Evolutionary conservation across 2,329 filamentous ascomycete genomes (phyloP).

Genomic region (Orbilia quercus): DNA sequence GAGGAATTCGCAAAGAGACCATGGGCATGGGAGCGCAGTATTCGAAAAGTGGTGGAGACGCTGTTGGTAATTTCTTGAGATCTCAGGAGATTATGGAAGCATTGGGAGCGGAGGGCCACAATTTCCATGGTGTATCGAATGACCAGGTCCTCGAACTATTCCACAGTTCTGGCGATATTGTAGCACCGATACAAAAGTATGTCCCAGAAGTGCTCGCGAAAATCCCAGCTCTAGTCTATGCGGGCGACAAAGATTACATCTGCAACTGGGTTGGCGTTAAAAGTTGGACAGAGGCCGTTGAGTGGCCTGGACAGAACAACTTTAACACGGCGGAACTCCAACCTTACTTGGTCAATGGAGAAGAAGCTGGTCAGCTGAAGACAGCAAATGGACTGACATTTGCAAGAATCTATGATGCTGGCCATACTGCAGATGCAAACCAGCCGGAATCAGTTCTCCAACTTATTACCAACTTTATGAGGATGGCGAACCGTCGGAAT

Average conservation of each 20-base stretch:
- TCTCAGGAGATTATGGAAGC: conserved; percentile 6
- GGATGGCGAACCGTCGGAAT: conserved; percentile 63
- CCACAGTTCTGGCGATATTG: conserved; percentile 95
- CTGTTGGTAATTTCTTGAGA: neutral
- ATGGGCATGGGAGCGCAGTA: neutral
- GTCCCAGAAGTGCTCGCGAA: conserved; percentile 86
- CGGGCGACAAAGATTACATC: conserved; percentile 87
- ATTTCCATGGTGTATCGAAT: conserved; percentile 73
- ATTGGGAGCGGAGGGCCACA: conserved; percentile 85
- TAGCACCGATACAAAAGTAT: conserved; percentile 94
- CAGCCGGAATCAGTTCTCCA: conserved; percentile 89
- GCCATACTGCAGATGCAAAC: conserved; percentile 98
- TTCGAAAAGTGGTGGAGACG: neutral
- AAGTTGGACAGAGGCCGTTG: conserved; percentile 90
- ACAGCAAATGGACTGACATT: conserved; percentile 92
- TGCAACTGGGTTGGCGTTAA: conserved; percentile 97
- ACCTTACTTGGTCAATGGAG: conserved; percentile 72
- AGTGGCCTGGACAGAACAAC: conserved; percentile 86
- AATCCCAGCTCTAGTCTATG: conserved; percentile 95
- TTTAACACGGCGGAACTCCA: conserved; percentile 78
- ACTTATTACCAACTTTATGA: conserved; percentile 94
- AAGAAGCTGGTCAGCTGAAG: conserved; percentile 80
- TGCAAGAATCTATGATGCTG: conserved; percentile 85
- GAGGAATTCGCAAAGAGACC: neutral
- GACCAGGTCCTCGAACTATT: conserved; percentile 96